Percentiles rank a stretch among this genome's conserved stretches.
phyloP scores from a whole-genome alignment of 2,329 filamentous ascomycete species.

The Fusarium denticulatum region DNA sequence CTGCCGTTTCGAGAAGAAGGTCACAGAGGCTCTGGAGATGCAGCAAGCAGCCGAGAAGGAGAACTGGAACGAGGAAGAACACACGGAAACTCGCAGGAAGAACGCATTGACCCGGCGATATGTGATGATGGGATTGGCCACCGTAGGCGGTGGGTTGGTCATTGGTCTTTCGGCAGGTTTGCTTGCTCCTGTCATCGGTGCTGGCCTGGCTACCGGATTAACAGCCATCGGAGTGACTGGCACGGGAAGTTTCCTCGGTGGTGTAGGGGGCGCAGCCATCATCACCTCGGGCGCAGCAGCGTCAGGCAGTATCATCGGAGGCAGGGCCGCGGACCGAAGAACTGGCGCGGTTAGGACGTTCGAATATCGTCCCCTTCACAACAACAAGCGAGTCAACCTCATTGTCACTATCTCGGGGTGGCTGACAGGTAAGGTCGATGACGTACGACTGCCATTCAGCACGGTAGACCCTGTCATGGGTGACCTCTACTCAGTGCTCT shows the following conservation, averaged over 20 bases:
- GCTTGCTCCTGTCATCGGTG: conserved; percentile 91
- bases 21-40: conserved; percentile 97
- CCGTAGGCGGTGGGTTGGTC: conserved; percentile 91
- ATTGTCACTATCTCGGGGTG: conserved; percentile 96
- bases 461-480: conserved; percentile 98
- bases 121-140: conserved; percentile 96
- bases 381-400: conserved; percentile 96
- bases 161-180: conserved; percentile 95
- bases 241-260: conserved; percentile 88
- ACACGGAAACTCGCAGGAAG: conserved; percentile 88
- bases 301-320: conserved; percentile 86
- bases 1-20: conserved; percentile 94
- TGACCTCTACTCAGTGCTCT: conserved; percentile 94
- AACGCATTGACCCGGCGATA: conserved; percentile 83
- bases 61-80: conserved; percentile 96
- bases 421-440: conserved; percentile 98
- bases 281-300: conserved; percentile 91
- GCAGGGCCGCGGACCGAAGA: conserved; percentile 83
- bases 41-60: conserved; percentile 94
- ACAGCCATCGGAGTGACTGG: conserved; percentile 94
- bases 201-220: conserved; percentile 91
- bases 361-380: conserved; percentile 94
- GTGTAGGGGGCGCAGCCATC: conserved; percentile 89
- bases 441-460: conserved; percentile 93
- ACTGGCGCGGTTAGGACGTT: conserved; percentile 96